Percentiles rank a stretch among this genome's conserved stretches.
phyloP scores from a whole-genome alignment of 139 green algal genomes.

The Diplosphaera chodatii region DNA sequence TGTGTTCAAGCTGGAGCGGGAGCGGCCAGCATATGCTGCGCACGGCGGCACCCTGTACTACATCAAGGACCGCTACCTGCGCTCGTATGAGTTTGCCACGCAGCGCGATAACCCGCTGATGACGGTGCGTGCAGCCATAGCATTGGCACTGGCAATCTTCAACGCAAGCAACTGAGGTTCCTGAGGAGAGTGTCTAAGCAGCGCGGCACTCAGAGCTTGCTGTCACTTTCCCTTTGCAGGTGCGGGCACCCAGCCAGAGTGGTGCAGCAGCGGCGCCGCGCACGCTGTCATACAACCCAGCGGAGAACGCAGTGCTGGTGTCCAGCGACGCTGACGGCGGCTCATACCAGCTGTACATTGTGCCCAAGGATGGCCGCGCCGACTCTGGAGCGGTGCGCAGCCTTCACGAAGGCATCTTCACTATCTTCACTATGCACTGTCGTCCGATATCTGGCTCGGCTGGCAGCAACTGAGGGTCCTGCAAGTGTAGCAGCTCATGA shows the following conservation, averaged over 20 bases:
- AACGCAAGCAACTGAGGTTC: not conserved
- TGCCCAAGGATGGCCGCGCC: conserved; percentile 77
- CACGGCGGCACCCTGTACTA: conserved; percentile 89
- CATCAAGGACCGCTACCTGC: conserved; percentile 96
- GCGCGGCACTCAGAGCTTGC: too few species aligned
- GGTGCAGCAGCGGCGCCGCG: conserved; percentile 22
- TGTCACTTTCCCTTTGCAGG: too few species aligned
- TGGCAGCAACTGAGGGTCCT: too few species aligned
- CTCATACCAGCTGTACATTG: conserved; percentile 89
- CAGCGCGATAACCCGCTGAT: conserved; percentile 89
- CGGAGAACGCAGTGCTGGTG: conserved; percentile 92
- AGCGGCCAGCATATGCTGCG: conserved; percentile 84
- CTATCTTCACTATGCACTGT: too few species aligned
- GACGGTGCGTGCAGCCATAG: conserved; percentile 75
- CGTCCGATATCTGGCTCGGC: too few species aligned
- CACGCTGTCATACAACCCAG: conserved; percentile 92
- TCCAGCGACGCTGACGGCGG: conserved; percentile 87
- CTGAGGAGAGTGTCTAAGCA: too few species aligned
- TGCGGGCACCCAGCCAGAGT: not conserved
- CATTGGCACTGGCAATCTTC: not conserved
- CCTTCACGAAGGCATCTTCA: too few species aligned
- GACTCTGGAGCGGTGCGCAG: conserved; percentile 47
- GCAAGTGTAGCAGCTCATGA: too few species aligned
- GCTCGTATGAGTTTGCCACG: conserved; percentile 82
- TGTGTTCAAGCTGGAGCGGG: conserved; percentile 99